phyloP scores from a whole-genome alignment of 352 stramenopile species.

The Pythium insidiosum region DNA sequence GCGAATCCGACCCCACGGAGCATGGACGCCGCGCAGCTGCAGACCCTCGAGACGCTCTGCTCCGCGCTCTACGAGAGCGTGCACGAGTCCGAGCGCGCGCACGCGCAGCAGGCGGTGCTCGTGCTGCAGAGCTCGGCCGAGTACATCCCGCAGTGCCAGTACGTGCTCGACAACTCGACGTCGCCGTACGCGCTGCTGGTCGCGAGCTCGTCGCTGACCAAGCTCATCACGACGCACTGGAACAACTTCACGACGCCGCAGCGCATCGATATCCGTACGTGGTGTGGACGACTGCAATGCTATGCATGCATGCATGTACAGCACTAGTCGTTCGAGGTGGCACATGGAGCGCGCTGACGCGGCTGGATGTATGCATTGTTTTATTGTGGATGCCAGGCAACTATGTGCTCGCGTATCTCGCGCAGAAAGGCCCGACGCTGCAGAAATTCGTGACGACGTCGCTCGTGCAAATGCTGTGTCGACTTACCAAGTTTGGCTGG shows the following conservation, averaged over 20 bases:
- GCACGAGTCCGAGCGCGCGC: slow-evolving; percentile 61
- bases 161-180: slow-evolving; percentile 95
- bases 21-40: slow-evolving; percentile 71
- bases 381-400: slow-evolving; percentile 87
- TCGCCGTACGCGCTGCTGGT: slow-evolving; percentile 95
- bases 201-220: slow-evolving; percentile 94
- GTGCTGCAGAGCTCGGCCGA: slow-evolving; percentile 89
- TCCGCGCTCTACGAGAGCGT: slow-evolving; percentile 70
- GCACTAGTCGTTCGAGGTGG: too few relatives aligned
- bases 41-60: slow-evolving; percentile 74
- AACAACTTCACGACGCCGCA: slow-evolving; percentile 83
- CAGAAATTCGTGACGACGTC: slow-evolving; percentile 94
- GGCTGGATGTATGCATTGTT: neutral
- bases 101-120: slow-evolving; percentile 79
- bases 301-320: too few relatives aligned
- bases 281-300: too few relatives aligned
- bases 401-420: slow-evolving; percentile 97
- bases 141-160: slow-evolving; percentile 98
- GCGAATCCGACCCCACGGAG: neutral
- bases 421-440: slow-evolving; percentile 91
- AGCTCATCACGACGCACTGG: slow-evolving; percentile 98
- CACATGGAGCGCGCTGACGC: neutral
- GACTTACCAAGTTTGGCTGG: slow-evolving; percentile 98
- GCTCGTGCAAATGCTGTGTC: slow-evolving; percentile 96
- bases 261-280: slow-evolving; percentile 90